Percentiles rank a stretch among this genome's conserved stretches.
phyloP scores from a whole-genome alignment of 2,329 filamentous ascomycete genomes.

The Mycosphaerella arachidis region DNA sequence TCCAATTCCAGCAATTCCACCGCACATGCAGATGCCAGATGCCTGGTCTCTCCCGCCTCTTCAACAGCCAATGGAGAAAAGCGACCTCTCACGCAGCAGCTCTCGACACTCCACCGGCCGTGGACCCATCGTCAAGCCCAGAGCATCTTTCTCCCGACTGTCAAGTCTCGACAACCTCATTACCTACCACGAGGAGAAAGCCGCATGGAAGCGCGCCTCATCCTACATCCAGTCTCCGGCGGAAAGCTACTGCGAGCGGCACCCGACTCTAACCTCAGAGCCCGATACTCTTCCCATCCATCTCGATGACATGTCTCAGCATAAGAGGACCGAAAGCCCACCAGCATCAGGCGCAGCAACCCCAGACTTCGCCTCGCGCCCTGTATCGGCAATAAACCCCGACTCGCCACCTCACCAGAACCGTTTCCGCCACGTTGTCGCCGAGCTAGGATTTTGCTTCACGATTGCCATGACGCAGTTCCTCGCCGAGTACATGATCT shows the following conservation, averaged over 20 bases:
- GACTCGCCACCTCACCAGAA: conserved; percentile 8
- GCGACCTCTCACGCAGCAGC: conserved; percentile 16
- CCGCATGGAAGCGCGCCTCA: conserved; percentile 25
- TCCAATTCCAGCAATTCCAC: conserved; percentile 9
- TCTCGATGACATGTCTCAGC: conserved; percentile 7
- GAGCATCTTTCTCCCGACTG: conserved; percentile 22
- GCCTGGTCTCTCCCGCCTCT: conserved; percentile 21
- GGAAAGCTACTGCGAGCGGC: conserved; percentile 6
- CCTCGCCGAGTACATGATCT: conserved; percentile 36
- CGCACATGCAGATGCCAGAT: conserved; percentile 13
- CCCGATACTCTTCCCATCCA: conserved; percentile 5
- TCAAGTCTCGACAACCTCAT: conserved; percentile 33
- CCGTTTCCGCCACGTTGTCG: conserved; percentile 28
- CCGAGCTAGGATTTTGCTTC: conserved; percentile 34
- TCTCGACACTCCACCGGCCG: conserved; percentile 14
- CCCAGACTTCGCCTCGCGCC: neutral
- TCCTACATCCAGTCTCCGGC: conserved; percentile 17
- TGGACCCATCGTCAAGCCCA: conserved; percentile 19
- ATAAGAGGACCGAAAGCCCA: neutral
- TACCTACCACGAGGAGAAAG: conserved; percentile 30
- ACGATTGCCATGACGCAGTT: conserved; percentile 36
- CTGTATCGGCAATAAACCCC: neutral
- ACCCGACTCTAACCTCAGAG: conserved; percentile 13
- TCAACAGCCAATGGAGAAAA: conserved; percentile 3
- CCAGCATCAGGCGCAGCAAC: neutral